Evolutionary conservation across 768 basidiomycete genomes (phyloP).

Genomic region (Auriscalpium vulgare): DNA sequence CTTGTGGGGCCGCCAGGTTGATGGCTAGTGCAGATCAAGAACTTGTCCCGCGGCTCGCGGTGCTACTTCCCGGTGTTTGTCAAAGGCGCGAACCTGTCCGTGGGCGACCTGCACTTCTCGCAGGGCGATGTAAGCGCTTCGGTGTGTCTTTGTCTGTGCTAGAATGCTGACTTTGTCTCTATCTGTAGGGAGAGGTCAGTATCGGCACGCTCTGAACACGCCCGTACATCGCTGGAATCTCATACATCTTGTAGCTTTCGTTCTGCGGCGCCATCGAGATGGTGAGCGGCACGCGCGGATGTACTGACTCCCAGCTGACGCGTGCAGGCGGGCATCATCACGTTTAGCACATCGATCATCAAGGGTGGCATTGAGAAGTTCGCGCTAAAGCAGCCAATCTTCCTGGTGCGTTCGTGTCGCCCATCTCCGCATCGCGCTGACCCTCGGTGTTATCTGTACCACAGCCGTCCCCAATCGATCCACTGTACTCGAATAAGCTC

Average conservation of each 20-base stretch:
- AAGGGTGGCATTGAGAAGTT: slow-evolving; percentile 71
- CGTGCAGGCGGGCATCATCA: slow-evolving; percentile 57
- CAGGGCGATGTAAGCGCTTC: slow-evolving; percentile 53
- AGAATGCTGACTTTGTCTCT: slow-evolving; percentile 4
- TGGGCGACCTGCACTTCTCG: slow-evolving; percentile 75
- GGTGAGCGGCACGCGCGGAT: slow-evolving; percentile 26
- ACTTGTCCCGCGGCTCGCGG: slow-evolving; percentile 63
- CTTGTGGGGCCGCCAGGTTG: neutral
- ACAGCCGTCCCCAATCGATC: slow-evolving; percentile 69
- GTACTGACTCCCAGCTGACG: neutral
- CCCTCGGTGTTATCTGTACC: neutral
- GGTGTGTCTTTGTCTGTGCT: slow-evolving; percentile 7
- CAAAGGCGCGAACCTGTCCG: slow-evolving; percentile 66
- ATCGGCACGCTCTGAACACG: neutral
- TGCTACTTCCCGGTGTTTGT: slow-evolving; percentile 77
- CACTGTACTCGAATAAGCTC: slow-evolving; percentile 66
- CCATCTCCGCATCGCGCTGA: neutral
- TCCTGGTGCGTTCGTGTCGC: slow-evolving; percentile 38
- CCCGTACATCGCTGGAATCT: neutral
- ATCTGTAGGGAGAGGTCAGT: slow-evolving; percentile 46
- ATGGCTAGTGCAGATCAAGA: slow-evolving; percentile 50
- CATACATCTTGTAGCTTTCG: slow-evolving; percentile 36
- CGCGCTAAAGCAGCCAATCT: slow-evolving; percentile 66
- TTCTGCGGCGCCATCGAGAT: slow-evolving; percentile 79
- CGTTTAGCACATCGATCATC: slow-evolving; percentile 64